Base-by-base conservation (phyloP, 805 yeast genomes). In the Cyberlindnera amylophila region DNA sequence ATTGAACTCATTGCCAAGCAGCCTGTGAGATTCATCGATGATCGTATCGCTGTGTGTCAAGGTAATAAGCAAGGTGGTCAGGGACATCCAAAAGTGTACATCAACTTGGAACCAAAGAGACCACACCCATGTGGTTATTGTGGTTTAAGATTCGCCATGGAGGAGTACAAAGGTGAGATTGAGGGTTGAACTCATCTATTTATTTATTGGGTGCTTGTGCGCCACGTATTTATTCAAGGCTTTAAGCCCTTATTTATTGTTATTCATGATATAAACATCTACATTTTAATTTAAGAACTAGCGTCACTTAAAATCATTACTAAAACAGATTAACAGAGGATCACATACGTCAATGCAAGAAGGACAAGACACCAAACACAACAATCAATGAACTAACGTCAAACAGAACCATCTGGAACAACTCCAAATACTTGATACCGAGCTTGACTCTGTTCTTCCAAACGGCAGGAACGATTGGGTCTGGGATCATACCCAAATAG, bases 51-150 rank as follows among this genome's bases (percentile, higher is more conserved):
- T 1, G 91, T 82, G 14, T 87, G 96, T 62, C 86, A 84, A 55
- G 96, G 96, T 31, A 81, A 84, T 52, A 79, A 72, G 53, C 85
- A 84, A 10, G 70, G 67, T 16, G 79, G 77, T 55, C 85, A 79
- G 54, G 96, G 96, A 15, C 96, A 86, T 62, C 96, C 96, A 34
- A 83, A 82, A 62, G 78, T 86, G 17, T 86, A 66, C 62, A 86
- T 86, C 64, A 86, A 86, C 63, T 73, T 87, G 58, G 95, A 86
- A 62, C 80, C 78, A 59, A 83, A 87, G 32, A 77, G 79, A 47
- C 73, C 85, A 12, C 76, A 79, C 39, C 70, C 84, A 15, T 86
- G 96, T 67, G 87, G 87, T 8, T 86, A 86, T 70, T 86, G 96
- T 66, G 89, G 89, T 4, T 70, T 78, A 54, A 73, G 83, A 58